Evolutionary conservation across 352 stramenopile genomes (phyloP).

Genomic region (Globisporangium recalcitrans): DNA sequence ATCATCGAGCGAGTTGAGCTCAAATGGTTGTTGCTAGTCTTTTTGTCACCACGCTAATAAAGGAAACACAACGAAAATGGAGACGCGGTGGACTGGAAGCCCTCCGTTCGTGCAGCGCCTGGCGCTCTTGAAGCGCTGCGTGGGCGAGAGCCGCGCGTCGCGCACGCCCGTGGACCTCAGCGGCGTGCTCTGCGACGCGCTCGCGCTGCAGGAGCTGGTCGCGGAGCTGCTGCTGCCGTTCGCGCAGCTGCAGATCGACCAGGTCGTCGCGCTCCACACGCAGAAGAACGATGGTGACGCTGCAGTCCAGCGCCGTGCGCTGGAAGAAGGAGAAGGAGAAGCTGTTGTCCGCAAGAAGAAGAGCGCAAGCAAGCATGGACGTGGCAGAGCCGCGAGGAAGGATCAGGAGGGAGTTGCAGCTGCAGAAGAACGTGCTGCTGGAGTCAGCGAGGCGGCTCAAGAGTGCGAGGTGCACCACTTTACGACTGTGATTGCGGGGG

Average conservation of each 20-base stretch:
- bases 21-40: no score
- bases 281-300: not conserved
- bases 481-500: slow-evolving; percentile 36
- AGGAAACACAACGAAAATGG: not conserved
- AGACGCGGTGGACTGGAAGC: no score
- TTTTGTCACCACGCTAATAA: no score
- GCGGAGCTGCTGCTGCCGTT: slow-evolving; percentile 42
- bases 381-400: not conserved
- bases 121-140: slow-evolving; percentile 33
- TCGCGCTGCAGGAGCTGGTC: slow-evolving; percentile 29
- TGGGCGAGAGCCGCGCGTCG: slow-evolving; percentile 24
- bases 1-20: no score
- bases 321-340: not conserved
- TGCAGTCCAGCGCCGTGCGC: not conserved
- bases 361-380: not conserved
- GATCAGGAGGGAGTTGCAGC: not conserved
- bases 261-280: slow-evolving; percentile 41
- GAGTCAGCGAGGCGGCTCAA: no score
- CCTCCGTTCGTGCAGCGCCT: slow-evolving; percentile 43
- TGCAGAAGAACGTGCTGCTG: not conserved
- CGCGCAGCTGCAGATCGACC: slow-evolving; percentile 33
- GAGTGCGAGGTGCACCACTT: slow-evolving; percentile 19
- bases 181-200: slow-evolving; percentile 28
- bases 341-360: not conserved
- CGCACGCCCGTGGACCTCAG: slow-evolving; percentile 35